Conservation (phyloP, 768 basidiomycete species). For the Lentinula boryana region DNA sequence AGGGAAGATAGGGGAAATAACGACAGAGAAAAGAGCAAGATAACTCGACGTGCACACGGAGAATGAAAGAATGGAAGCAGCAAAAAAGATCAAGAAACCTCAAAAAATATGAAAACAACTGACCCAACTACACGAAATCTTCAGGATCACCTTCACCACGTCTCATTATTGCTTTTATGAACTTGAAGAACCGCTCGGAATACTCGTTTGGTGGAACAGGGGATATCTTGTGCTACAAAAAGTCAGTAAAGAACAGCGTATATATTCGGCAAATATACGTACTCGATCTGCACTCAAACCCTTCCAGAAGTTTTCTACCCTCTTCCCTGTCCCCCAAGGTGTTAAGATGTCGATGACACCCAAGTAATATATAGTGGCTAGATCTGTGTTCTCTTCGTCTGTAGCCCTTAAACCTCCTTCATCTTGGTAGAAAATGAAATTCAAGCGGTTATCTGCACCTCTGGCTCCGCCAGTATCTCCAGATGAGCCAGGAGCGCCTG, state of each 20-base stretch:
- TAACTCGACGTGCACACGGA: not conserved
- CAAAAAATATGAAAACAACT: not conserved
- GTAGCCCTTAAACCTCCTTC: constrained; percentile 92
- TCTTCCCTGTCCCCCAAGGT: constrained; percentile 75
- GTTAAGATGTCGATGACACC: constrained; percentile 97
- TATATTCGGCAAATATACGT: constrained; percentile 28
- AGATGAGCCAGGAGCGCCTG: not conserved
- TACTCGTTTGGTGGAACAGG: constrained; percentile 88
- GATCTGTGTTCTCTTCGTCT: constrained; percentile 68
- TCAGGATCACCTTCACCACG: constrained; percentile 62
- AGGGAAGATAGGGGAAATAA: not conserved
- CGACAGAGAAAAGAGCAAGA: not conserved
- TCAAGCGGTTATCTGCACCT: constrained; percentile 44
- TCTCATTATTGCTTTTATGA: constrained; percentile 82
- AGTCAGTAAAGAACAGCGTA: not conserved
- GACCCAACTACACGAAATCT: constrained; percentile 1
- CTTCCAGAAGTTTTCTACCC: constrained; percentile 89
- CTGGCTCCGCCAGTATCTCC: not conserved
- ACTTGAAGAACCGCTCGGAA: constrained; percentile 79
- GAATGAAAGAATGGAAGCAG: not conserved
- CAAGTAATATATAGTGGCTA: constrained; percentile 85
- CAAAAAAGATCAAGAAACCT: not conserved
- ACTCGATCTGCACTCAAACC: constrained; percentile 83
- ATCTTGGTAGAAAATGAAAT: constrained; percentile 94
- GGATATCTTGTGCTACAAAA: constrained; percentile 82